These are phyloP conservation scores for Metschnikowia orientalis DNA, from an alignment of 805 yeast species.

Conservation along the genomic window DNA sequence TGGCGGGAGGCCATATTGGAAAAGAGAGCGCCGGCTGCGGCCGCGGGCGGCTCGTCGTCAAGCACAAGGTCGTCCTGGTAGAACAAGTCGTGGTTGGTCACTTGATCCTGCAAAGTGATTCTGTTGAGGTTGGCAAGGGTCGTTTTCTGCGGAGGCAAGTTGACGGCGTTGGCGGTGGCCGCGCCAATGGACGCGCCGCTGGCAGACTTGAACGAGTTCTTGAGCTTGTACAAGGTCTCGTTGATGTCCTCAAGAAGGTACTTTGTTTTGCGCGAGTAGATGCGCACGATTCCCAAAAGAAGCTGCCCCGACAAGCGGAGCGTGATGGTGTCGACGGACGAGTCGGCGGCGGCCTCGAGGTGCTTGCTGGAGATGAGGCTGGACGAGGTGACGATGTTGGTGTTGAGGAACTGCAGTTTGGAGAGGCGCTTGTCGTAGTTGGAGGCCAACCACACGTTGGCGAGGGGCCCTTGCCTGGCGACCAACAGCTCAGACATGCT, in stretches of 20 bases:
- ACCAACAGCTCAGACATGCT: conserved; percentile 23
- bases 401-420: conserved; percentile 64
- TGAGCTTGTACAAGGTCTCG: conserved; percentile 67
- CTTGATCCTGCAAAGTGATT: conserved; percentile 68
- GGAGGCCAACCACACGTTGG: conserved; percentile 91
- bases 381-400: conserved; percentile 59
- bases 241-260: conserved; percentile 74
- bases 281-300: conserved; percentile 79
- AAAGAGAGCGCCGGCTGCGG: conserved; percentile 3
- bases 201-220: conserved; percentile 54
- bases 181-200: conserved; percentile 27
- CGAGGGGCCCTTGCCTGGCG: conserved; percentile 76
- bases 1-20: conserved; percentile 13
- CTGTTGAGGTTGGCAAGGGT: conserved; percentile 56
- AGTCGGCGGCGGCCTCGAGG: conserved; percentile 35
- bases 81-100: conserved; percentile 71
- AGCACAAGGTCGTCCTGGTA: conserved; percentile 54
- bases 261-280: conserved; percentile 80
- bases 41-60: conserved; percentile 22
- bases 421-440: conserved; percentile 76
- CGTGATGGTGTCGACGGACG: conserved; percentile 51
- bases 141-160: conserved; percentile 57
- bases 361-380: conserved; percentile 49
- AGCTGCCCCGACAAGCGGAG: conserved; percentile 81
- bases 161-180: conserved; percentile 42